Evolutionary conservation across 2,329 filamentous ascomycete genomes (phyloP), one percentile per base, ranked within the genome.

Genomic region (Whalleya microplaca): DNA sequence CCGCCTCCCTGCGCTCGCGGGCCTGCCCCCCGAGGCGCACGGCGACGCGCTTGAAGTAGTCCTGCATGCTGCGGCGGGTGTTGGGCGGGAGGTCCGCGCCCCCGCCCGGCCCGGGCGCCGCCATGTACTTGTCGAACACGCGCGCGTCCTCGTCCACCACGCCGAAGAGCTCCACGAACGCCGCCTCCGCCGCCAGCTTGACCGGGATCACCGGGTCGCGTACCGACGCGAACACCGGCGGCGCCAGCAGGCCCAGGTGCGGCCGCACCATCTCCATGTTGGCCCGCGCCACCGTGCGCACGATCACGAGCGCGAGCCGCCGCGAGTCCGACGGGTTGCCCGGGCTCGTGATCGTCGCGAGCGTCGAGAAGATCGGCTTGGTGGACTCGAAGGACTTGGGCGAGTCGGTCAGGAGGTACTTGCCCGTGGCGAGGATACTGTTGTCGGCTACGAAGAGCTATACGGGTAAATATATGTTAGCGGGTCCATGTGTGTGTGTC

Each of bases 31-130:
- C 94, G 19, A 98, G 77, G 65, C 93, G 85, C 68, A 94, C 74
- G 1, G 92, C 92, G 62, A 99, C 91, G 42, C 95, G 83, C 81
- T 96, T 96, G 78, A 98, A 98, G 77, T 99, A 99, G 73, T 99
- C 95, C 56, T 88, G 84, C 89, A 99, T 97, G 72, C 89, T 92
- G 65, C 94, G 84, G 82, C 96, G 95, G 18, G 86, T 86, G 41
- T 85, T 88, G 0, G 90, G 76, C 8, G 87, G 81, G 56, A 97
- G 75, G 2, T 85, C 84, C 48, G 84, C 83, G 23, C 23, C 9
- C 6, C 10, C 14, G 9, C 27, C 27, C 6, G 27, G 6, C 5
- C 78, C 80, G 1, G 84, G 85, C 0, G 87, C 86, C 9, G 84
- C 80, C 78, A 97, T 87, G 75, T 92, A 98, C 76, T 93, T 93